Base-by-base conservation (phyloP, 1,139 yeast species). In the Kluyveromyces marxianus region DNA sequence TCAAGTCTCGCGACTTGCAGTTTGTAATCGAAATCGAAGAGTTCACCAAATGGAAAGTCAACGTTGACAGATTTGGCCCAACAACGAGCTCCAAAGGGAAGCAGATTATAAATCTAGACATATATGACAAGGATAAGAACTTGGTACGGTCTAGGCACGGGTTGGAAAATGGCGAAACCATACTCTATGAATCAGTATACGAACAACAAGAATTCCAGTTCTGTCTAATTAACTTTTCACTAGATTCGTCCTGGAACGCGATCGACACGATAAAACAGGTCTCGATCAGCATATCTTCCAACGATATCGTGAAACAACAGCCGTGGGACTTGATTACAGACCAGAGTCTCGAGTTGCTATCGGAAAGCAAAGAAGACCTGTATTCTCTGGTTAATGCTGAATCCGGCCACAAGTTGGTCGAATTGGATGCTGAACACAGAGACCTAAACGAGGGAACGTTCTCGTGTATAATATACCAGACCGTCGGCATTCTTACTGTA, bases 171-270 rank as follows among this genome's bases (percentile, higher is more conserved):
- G 41, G 41, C 7, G 41, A 37, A 26, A 29, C 41, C 8, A n/a
- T 37, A 4, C 25, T 37, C 8, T 24, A 37, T 21, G 7, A 28
- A 26, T 28, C 34, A 24, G 42, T 39, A 7, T 28, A 25, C 42
- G 35, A 29, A 3, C 35, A 26, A 37, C 34, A 46, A 1, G 26
- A 25, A 7, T 46, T 57, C 36, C 39, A 42, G 21, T 10, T 56
- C 5, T 58, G 62, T 37, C 48, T 58, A 28, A 37, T 47, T 14
- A 57, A 57, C 39, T 37, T 53, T 28, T 56, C 56, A 7, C 55
- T 42, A 41, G 62, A 58, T 42, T 51, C 54, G 1, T 58, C 62
- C 5, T 58, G 62, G 62, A 48, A 43, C 35, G 51, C 58, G 14
- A 42, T 54, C 10, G 60, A 58, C 46, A 41, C 49, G 24, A 48